Base-by-base conservation (phyloP, 108 stramenopile species). In the Stephanodiscus triporus region DNA sequence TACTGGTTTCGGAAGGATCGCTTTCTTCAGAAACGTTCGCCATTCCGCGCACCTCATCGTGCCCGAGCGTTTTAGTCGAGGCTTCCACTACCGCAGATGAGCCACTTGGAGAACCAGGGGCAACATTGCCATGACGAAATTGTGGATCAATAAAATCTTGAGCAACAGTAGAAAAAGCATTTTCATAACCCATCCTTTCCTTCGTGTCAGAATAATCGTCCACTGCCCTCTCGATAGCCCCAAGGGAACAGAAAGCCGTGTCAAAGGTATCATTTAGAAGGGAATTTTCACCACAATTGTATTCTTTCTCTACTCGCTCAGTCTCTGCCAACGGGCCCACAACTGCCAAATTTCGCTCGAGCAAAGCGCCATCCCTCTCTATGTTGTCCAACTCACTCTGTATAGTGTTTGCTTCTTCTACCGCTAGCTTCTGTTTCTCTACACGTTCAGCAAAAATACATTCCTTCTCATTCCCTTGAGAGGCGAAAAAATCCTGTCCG, bases 191-290 rank as follows among this genome's bases (percentile, higher is more conserved):
- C 0, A 57, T 56, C 19, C 17, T 50, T 50, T 56, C 56, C 13
- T 30, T 57, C 27, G 56, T 29, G 32, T 30, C 56, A 30, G 3
- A 57, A 30, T 14, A 2, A 30, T 32, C 9, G 13, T 32, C 13
- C 0, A 26, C 5, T 29, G 24, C 30, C 13, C 29, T 57, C 13
- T 30, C 56, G 32, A 57, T 17, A 3, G 27, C 16, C 8, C 56
- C 56, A 8, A 57, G 29, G 56, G 56, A 57, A 29, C 27, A 26
- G 1, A 57, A 29, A 2, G 56, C 56, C 10, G 56, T 57, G 56
- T 57, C 30, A 32, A 57, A 57, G 24, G 56, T 32, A 3, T 57
- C 56, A 30, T 57, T 3, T 8, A 6, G 27, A 8, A 13, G 6
- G 56, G 5, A 57, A 32, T 6, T 4, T 10, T 55, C 23, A 24